Conservation (phyloP, 1,139 yeast genomes). For the Yarrowia galli region DNA sequence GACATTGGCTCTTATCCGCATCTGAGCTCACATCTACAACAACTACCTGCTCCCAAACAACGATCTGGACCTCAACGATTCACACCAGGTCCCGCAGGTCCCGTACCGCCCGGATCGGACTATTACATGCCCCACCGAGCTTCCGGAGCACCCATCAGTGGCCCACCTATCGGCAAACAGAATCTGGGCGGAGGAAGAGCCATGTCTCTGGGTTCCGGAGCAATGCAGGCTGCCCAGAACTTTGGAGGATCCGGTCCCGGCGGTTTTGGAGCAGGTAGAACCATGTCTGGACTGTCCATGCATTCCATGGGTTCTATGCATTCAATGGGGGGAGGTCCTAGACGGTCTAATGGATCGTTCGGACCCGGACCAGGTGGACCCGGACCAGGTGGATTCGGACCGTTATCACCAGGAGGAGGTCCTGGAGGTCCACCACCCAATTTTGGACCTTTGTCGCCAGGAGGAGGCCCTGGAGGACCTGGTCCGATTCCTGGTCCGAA, state of each 20-base stretch:
- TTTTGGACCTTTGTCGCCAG: constrained; percentile 16
- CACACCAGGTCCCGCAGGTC: constrained; percentile 17
- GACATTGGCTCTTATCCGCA: constrained; percentile 42
- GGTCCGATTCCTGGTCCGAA: too few relatives aligned
- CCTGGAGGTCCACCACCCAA: constrained; percentile 4
- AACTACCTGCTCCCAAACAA: constrained; percentile 34
- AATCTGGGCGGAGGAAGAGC: constrained; percentile 16
- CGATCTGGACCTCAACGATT: constrained; percentile 30
- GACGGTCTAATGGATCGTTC: constrained; percentile 20
- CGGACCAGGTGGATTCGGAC: constrained; percentile 7
- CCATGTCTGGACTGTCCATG: constrained; percentile 40
- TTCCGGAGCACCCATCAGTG: constrained; percentile 17
- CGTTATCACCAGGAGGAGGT: constrained; percentile 19
- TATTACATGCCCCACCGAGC: constrained; percentile 30
- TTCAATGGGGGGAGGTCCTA: constrained; percentile 14
- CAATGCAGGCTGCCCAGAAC: constrained; percentile 33
- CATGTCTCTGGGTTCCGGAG: constrained; percentile 29
- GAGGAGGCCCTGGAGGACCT: constrained; percentile 39
- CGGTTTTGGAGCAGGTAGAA: constrained; percentile 39
- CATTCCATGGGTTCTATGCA: constrained; percentile 38
- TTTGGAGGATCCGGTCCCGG: constrained; percentile 40
- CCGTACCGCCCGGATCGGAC: constrained; percentile 22
- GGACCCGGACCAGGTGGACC: too few relatives aligned
- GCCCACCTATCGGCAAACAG: constrained; percentile 26
- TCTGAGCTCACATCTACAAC: constrained; percentile 39